Evolutionary conservation across 2,329 filamentous ascomycete genomes (phyloP).

Genomic region (Coniella vitis): DNA sequence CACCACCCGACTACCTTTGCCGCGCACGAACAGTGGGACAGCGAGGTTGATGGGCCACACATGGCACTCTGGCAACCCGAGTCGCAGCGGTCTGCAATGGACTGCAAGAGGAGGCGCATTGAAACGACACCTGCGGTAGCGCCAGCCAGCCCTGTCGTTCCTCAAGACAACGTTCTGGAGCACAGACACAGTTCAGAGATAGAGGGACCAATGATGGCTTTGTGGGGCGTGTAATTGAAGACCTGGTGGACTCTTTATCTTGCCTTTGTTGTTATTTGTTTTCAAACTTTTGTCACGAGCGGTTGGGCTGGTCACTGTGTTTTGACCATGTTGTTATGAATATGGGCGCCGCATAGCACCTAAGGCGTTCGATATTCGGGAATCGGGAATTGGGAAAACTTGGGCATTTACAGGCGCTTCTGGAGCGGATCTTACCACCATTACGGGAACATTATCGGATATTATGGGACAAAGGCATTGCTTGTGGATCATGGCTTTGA

Average conservation of each 20-base stretch:
- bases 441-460: too few relatives aligned
- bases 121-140: neutral
- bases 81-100: neutral
- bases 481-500: neutral
- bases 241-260: too few relatives aligned
- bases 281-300: too few relatives aligned
- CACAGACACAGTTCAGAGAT: conserved; percentile 7
- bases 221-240: conserved; percentile 7
- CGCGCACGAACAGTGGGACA: conserved; percentile 13
- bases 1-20: conserved; percentile 5
- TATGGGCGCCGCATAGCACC: neutral
- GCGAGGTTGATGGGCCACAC: conserved; percentile 11
- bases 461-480: neutral
- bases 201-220: conserved; percentile 13
- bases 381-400: neutral
- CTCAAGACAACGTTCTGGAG: neutral
- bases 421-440: neutral
- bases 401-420: neutral
- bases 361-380: neutral
- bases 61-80: conserved; percentile 14
- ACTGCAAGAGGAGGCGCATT: conserved; percentile 8
- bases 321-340: too few relatives aligned
- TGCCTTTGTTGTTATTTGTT: too few relatives aligned
- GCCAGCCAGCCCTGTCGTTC: neutral
- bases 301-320: too few relatives aligned